Percentiles rank a stretch among this genome's conserved stretches.
phyloP scores from a whole-genome alignment of 768 basidiomycete species.

The Tylopilus vinaceipallidus region DNA sequence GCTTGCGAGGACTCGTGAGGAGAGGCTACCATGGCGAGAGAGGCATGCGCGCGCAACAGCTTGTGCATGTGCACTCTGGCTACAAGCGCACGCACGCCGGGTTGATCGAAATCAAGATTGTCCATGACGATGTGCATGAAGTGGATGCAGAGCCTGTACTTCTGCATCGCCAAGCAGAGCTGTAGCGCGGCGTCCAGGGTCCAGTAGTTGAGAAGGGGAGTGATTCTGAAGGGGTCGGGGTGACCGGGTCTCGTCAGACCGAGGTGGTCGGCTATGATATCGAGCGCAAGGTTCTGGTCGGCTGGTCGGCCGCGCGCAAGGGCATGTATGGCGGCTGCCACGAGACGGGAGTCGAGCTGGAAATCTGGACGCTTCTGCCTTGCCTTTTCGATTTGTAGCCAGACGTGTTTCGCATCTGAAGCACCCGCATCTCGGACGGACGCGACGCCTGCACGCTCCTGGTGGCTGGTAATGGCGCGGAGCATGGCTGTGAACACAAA shows the following conservation, averaged over 20 bases:
- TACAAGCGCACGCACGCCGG: slow-evolving; percentile 37
- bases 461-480: slow-evolving; percentile 38
- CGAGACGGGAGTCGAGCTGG: slow-evolving; percentile 50
- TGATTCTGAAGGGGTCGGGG: slow-evolving; percentile 34
- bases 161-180: slow-evolving; percentile 50
- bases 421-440: slow-evolving; percentile 42
- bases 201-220: slow-evolving; percentile 42
- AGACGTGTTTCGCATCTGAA: slow-evolving; percentile 68
- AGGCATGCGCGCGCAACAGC: slow-evolving; percentile 52
- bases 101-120: slow-evolving; percentile 21
- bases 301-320: slow-evolving; percentile 52
- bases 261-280: slow-evolving; percentile 59
- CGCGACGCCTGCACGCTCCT: slow-evolving; percentile 17
- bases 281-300: slow-evolving; percentile 67
- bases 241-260: slow-evolving; percentile 55
- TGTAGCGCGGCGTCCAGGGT: slow-evolving; percentile 54
- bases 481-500: slow-evolving; percentile 69
- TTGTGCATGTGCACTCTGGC: slow-evolving; percentile 59
- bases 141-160: slow-evolving; percentile 48
- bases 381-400: slow-evolving; percentile 61
- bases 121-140: slow-evolving; percentile 62
- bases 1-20: slow-evolving; percentile 44
- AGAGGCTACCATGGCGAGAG: slow-evolving; percentile 39
- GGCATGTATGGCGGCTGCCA: slow-evolving; percentile 51
- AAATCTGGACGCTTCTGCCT: slow-evolving; percentile 45